Conservation (phyloP, 2,329 filamentous ascomycete species). For the Ceratocystis alfenasii region DNA sequence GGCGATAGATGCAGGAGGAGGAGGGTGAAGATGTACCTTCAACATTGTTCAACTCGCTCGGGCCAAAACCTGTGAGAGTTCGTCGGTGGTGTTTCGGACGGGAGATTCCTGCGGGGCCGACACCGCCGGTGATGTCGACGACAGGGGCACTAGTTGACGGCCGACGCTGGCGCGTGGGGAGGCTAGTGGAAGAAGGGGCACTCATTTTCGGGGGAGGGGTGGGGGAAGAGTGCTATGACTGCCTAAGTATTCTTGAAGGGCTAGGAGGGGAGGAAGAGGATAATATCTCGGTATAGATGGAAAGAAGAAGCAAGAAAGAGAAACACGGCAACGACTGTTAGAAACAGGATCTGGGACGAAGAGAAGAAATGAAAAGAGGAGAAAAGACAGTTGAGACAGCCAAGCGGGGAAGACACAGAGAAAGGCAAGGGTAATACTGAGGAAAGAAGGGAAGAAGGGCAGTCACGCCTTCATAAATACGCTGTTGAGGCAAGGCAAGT, state of each 20-base stretch:
- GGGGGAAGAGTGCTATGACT: not conserved
- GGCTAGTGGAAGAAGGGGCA: slow-evolving; percentile 22
- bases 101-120: slow-evolving; percentile 72
- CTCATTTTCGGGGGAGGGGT: slow-evolving; percentile 11
- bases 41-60: slow-evolving; percentile 82
- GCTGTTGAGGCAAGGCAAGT: not conserved
- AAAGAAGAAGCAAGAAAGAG: slow-evolving; percentile 1
- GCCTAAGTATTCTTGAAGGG: too few relatives aligned
- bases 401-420: not conserved
- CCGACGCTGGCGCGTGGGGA: slow-evolving; percentile 61
- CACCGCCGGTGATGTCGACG: slow-evolving; percentile 71
- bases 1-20: not conserved
- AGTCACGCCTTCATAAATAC: not conserved
- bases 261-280: not conserved
- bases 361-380: not conserved
- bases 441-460: not conserved
- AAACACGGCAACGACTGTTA: not conserved
- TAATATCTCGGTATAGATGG: not conserved
- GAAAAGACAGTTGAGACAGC: not conserved
- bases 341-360: not conserved
- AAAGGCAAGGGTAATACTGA: not conserved
- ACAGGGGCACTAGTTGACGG: slow-evolving; percentile 75
- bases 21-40: slow-evolving; percentile 49
- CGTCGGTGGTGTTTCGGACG: slow-evolving; percentile 84
- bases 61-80: slow-evolving; percentile 87